These are phyloP conservation scores for Eustoma russellianum DNA, from an alignment of 257 asterid species.

Conservation along the genomic window DNA sequence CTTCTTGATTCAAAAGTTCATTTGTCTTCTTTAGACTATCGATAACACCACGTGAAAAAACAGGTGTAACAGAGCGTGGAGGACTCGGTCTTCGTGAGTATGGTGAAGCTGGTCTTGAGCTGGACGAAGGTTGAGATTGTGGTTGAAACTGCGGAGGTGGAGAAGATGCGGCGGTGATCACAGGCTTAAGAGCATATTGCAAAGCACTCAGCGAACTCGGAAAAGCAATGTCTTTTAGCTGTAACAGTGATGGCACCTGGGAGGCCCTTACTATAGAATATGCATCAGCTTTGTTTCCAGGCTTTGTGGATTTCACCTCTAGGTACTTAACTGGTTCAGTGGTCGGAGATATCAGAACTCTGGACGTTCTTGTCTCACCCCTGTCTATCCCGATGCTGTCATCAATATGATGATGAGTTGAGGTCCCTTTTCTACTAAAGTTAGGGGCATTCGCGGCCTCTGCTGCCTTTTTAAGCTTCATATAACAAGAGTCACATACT, in stretches of 20 bases:
- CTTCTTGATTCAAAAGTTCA: constrained; percentile 65
- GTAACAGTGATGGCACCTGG: constrained; percentile 83
- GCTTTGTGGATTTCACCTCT: constrained; percentile 52
- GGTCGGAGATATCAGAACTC: constrained; percentile 54
- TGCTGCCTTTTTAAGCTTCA: constrained; percentile 56
- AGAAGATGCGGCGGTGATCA: constrained; percentile 27
- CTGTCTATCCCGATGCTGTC: constrained; percentile 29
- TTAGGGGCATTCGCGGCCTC: constrained; percentile 35
- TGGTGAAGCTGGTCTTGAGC: constrained; percentile 75
- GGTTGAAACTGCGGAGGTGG: constrained; percentile 27
- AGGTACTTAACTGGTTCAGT: constrained; percentile 81
- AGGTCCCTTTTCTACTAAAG: constrained; percentile 33
- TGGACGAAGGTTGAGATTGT: constrained; percentile 32
- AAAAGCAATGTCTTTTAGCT: constrained; percentile 78
- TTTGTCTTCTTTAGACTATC: constrained; percentile 78
- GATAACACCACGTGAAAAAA: constrained; percentile 66
- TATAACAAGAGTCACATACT: constrained; percentile 73
- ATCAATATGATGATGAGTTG: constrained; percentile 40
- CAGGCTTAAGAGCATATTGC: constrained; percentile 73
- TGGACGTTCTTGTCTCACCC: constrained; percentile 38
- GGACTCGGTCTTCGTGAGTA: constrained; percentile 90
- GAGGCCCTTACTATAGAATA: constrained; percentile 65
- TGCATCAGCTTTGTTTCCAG: constrained; percentile 34
- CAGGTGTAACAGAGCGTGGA: constrained; percentile 66
- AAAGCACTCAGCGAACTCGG: constrained; percentile 93